Evolutionary conservation across 768 basidiomycete species (phyloP), one percentile per base, ranked within the genome.

Genomic region (Tricholoma terreum): DNA sequence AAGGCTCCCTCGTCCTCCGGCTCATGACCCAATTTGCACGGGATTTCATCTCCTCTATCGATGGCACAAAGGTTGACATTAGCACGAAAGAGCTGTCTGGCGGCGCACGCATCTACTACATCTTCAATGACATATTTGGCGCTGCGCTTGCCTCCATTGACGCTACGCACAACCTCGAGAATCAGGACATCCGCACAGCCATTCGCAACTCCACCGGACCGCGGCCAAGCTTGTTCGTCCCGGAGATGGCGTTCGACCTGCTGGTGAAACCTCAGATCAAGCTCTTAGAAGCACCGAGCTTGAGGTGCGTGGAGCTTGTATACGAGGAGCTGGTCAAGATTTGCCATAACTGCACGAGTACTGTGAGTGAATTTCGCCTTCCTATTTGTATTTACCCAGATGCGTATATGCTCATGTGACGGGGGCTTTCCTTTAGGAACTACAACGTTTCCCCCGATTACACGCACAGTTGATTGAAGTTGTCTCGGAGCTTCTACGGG

Each of bases 271-370:
- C 97, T 0, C 97, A 99, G 73, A 98, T 99, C 71, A 95, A 97
- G 75, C 78, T 98, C 21, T 75, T 99, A 50, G 96, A 98, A 72
- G 84, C 92, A 10, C 97, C 97, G 12, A 93, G 92, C 74, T 72
- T 97, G 73, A 82, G 97, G 42, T 99, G 97, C 64, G 97, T 98
- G 17, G 97, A 98, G 71, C 75, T 99, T 64, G 97, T 99, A 7
- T 99, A 99, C 69, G 97, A 99, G 71, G 97, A 99, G 72, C 77
- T 99, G 54, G 98, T 99, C 62, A 98, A 98, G 79, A 95, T 99
- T 46, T 98, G 97, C 72, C 97, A 99, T 70, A 98, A 96, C 67
- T 98, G 96, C 74, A 97, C 96, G 3, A 90, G 90, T 70, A 70
- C 82, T 51, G 94, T 95, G 67, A 68, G 84, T 73, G n/a, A 35